Evolutionary conservation across 768 basidiomycete species (phyloP).

Genomic region (Mycena vulgaris): DNA sequence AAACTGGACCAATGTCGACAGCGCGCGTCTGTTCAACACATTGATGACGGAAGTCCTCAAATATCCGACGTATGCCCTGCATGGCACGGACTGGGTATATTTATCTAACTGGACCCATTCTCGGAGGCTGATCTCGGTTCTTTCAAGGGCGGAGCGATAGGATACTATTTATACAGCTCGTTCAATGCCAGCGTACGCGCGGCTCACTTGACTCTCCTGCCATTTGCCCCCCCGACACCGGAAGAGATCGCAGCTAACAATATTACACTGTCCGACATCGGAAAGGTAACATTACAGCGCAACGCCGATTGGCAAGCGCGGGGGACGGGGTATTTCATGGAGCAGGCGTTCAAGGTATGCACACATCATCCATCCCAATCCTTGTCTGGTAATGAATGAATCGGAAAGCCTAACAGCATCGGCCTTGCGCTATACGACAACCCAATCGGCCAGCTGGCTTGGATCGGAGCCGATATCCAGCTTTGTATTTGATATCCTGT

Average conservation of each 20-base stretch:
- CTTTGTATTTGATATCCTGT: constrained; percentile 16
- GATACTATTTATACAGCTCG: constrained; percentile 15
- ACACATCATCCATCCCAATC: no score
- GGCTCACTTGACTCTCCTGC: constrained; percentile 14
- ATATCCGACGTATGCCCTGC: constrained; percentile 41
- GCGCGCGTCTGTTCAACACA: constrained; percentile 45
- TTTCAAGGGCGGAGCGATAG: constrained; percentile 3
- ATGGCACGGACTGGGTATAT: constrained; percentile 44
- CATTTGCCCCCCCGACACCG: constrained; percentile 12
- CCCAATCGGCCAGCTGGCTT: constrained; percentile 45
- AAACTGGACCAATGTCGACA: constrained; percentile 40
- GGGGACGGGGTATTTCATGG: constrained; percentile 9
- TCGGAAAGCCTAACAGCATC: constrained; percentile 39
- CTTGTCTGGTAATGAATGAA: neutral
- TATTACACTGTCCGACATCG: constrained; percentile 9
- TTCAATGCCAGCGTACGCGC: constrained; percentile 30
- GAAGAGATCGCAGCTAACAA: constrained; percentile 13
- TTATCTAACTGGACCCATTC: neutral
- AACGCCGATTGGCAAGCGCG: neutral
- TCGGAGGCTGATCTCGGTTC: neutral
- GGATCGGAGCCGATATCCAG: constrained; percentile 44
- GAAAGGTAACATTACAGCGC: constrained; percentile 15
- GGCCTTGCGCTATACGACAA: constrained; percentile 44
- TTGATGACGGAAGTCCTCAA: constrained; percentile 47
- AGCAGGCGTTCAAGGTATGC: constrained; percentile 23